These are phyloP conservation scores for Coccomyxa sp. DNA, from an alignment of 139 green algal species.

Conservation along the genomic window DNA sequence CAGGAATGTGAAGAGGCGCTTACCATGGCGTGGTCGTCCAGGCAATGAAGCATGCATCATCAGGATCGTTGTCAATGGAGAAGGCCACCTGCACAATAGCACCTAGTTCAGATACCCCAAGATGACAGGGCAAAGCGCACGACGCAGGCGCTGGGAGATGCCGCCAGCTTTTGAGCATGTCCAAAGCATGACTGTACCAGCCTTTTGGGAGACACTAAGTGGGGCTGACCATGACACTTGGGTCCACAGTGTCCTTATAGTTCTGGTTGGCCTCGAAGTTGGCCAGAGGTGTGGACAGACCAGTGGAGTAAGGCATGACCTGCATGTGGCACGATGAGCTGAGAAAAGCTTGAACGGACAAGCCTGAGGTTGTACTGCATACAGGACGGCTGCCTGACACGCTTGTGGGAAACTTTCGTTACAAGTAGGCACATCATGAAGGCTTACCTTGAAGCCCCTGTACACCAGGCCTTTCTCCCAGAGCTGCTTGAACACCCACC, in stretches of 20 bases:
- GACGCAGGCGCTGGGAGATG: no score
- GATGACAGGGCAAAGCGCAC: no score
- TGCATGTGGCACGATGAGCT: conserved; percentile 24
- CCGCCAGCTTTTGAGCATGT: no score
- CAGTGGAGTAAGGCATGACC: conserved; percentile 99
- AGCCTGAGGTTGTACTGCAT: no score
- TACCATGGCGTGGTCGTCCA: conserved; percentile 98
- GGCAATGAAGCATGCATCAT: conserved; percentile 80
- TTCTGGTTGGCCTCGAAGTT: conserved; percentile 99
- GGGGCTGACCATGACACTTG: conserved; percentile 65
- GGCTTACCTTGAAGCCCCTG: conserved; percentile 89
- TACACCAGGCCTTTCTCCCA: conserved; percentile 96
- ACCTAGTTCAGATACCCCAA: not conserved
- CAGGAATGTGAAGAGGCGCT: no score
- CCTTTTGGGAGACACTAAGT: no score
- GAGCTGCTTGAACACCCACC: conserved; percentile 98
- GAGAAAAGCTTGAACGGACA: not conserved
- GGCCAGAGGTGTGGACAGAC: conserved; percentile 86
- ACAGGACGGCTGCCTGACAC: not conserved
- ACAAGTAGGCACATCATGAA: not conserved
- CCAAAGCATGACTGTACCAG: no score
- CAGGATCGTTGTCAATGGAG: conserved; percentile 62
- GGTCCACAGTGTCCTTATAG: conserved; percentile 91
- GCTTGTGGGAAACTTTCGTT: not conserved
- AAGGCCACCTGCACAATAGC: conserved; percentile 69